Evolutionary conservation across 345 rosid genomes (phyloP), one percentile per base, ranked within the genome.

Genomic region (Adansonia digitata): DNA sequence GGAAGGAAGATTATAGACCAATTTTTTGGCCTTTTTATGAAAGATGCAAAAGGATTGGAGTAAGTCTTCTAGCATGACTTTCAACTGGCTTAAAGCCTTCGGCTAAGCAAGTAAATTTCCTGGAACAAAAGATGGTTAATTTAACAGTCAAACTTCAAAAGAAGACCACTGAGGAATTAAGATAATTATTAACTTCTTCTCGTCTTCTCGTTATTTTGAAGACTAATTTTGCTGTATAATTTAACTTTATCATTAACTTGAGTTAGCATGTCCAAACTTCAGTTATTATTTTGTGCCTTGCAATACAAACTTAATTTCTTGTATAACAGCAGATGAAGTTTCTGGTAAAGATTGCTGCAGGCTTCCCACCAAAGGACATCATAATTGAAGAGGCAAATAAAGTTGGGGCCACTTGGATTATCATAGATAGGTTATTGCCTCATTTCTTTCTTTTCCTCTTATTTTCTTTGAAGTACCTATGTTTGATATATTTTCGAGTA

Each of bases 311-410:
- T 45, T 45, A 43, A 43, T 42, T 45, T 43, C 37, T 51, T 35
- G 76, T n/a, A n/a, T n/a, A n/a, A 2, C 69, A 18, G 15, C 78
- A 84, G 87, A 85, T 84, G 39, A 84, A 82, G 71, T 82, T 82
- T 77, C 82, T 82, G 59, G 80, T 82, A 51, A 84, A 84, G 70
- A 66, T 82, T 59, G 81, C 77, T 22, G 80, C 83, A 43, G 83
- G 87, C 15, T 82, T 64, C 75, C 43, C 29, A 29, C 78, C 78
- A 59, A 75, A 73, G 51, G 87, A 84, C 71, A 75, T 84, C 67
- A 73, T 84, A 49, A 48, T 71, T 0, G 82, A 82, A 49, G 83
- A 82, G 67, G 83, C 82, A 5, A 84, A 80, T 77, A 77, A 73
- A 35, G 72, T 56, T 12, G 74, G 55, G 57, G 83, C 85, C 37